Evolutionary conservation across 331 rosid species (phyloP).

Genomic region (Erythrophleum ivorense): DNA sequence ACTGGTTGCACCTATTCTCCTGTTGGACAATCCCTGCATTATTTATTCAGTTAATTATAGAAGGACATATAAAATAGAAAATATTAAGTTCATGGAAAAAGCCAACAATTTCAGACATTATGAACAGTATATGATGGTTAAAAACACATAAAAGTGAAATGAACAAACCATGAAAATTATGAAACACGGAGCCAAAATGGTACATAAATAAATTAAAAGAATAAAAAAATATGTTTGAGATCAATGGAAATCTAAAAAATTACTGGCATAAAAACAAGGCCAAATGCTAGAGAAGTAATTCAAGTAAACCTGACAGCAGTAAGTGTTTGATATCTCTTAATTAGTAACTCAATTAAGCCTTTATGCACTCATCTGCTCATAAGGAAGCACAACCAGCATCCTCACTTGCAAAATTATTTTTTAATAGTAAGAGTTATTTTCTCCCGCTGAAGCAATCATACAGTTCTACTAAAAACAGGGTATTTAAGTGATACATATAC

Average conservation of each 20-base stretch:
- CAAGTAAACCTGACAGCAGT: background rate
- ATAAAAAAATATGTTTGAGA: background rate
- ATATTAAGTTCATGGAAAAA: background rate
- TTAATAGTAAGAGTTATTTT: too few species aligned
- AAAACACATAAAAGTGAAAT: background rate
- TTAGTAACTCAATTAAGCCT: too few species aligned
- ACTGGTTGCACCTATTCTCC: conserved; percentile 96
- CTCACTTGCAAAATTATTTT: too few species aligned
- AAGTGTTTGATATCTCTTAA: too few species aligned
- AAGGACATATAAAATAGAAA: background rate
- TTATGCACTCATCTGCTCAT: too few species aligned
- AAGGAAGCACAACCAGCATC: too few species aligned
- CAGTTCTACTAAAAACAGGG: too few species aligned
- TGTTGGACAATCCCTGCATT: conserved; percentile 88
- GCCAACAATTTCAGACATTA: background rate
- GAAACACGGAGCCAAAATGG: background rate
- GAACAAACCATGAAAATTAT: background rate
- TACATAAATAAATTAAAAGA: background rate
- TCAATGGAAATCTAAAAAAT: background rate
- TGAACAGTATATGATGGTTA: background rate
- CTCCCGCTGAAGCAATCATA: too few species aligned
- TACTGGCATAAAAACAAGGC: background rate
- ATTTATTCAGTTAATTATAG: background rate
- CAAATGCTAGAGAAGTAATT: background rate
- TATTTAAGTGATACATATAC: too few species aligned